Conservation (phyloP, 768 basidiomycete genomes). For the Suillus subluteus region DNA sequence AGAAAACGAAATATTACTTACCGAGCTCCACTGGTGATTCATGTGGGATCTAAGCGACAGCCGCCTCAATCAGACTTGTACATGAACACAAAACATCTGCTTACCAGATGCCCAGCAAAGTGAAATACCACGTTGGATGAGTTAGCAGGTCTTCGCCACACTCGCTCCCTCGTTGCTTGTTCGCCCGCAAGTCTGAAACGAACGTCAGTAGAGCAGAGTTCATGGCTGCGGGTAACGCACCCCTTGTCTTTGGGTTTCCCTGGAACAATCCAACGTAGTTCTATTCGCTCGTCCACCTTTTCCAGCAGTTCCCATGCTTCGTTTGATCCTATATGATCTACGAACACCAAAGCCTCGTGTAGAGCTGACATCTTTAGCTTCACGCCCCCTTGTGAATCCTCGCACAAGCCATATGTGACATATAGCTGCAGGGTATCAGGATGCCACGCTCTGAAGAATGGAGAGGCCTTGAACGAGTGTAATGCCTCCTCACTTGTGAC, state of each 20-base stretch:
- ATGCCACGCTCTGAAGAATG: slow-evolving; percentile 78
- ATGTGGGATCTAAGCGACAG: slow-evolving; percentile 27
- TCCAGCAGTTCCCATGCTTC: slow-evolving; percentile 35
- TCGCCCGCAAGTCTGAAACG: slow-evolving; percentile 19
- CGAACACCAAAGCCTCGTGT: slow-evolving; percentile 67
- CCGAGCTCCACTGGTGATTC: slow-evolving; percentile 35
- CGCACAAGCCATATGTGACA: slow-evolving; percentile 56
- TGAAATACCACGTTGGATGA: slow-evolving; percentile 33
- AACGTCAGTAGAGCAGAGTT: slow-evolving; percentile 3
- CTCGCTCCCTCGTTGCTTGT: slow-evolving; percentile 20
- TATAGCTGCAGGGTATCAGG: slow-evolving; percentile 62
- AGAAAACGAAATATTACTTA: slow-evolving; percentile 12
- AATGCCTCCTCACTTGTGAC: slow-evolving; percentile 61
- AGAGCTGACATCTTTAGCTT: slow-evolving; percentile 67
- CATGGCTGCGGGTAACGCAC: slow-evolving; percentile 13
- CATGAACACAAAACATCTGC: slow-evolving; percentile 5
- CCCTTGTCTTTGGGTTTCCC: slow-evolving; percentile 11
- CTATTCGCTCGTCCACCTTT: slow-evolving; percentile 28
- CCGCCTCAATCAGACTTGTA: neutral
- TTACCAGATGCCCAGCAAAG: slow-evolving; percentile 33
- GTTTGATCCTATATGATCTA: slow-evolving; percentile 38
- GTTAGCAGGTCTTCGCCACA: slow-evolving; percentile 35
- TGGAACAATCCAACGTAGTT: slow-evolving; percentile 35
- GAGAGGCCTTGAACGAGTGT: slow-evolving; percentile 46
- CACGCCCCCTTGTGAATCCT: slow-evolving; percentile 41